Evolutionary conservation across 306 rosid species (phyloP).

Genomic region (Medicago arabica): DNA sequence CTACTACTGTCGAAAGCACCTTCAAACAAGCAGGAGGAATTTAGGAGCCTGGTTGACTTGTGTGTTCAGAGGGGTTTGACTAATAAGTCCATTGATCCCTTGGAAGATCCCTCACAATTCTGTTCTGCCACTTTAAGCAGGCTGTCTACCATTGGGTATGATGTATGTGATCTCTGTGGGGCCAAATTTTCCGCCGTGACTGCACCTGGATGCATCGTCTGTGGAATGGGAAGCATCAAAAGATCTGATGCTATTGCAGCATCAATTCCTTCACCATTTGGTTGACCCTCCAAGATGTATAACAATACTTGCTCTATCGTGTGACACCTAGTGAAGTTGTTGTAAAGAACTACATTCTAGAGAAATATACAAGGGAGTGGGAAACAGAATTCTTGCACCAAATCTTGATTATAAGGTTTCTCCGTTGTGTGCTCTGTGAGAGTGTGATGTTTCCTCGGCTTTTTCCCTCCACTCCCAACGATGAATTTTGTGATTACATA

Average conservation of each 20-base stretch:
- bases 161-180: conserved; percentile 94
- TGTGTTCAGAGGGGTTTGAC: conserved; percentile 90
- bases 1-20: conserved; percentile 92
- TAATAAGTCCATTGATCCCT: conserved; percentile 92
- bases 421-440: conserved; percentile 9
- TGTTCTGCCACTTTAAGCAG: conserved; percentile 95
- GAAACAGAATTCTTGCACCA: conserved; percentile 1
- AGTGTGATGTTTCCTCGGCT: conserved; percentile 27
- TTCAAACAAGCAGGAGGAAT: conserved; percentile 84
- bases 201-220: conserved; percentile 89
- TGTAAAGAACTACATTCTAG: conserved; percentile 21
- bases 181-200: conserved; percentile 91
- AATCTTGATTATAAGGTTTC: conserved; percentile 23
- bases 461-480: not conserved
- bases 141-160: conserved; percentile 92
- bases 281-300: conserved; percentile 50
- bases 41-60: conserved; percentile 81
- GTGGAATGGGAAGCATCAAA: conserved; percentile 98
- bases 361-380: conserved; percentile 28
- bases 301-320: conserved; percentile 1
- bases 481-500: conserved; percentile 17
- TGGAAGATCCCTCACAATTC: conserved; percentile 93
- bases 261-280: conserved; percentile 91
- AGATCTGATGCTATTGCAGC: conserved; percentile 91
- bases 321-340: conserved; percentile 19